Base-by-base conservation (phyloP, 2,329 filamentous ascomycete species). In the Aspergillus candidus region DNA sequence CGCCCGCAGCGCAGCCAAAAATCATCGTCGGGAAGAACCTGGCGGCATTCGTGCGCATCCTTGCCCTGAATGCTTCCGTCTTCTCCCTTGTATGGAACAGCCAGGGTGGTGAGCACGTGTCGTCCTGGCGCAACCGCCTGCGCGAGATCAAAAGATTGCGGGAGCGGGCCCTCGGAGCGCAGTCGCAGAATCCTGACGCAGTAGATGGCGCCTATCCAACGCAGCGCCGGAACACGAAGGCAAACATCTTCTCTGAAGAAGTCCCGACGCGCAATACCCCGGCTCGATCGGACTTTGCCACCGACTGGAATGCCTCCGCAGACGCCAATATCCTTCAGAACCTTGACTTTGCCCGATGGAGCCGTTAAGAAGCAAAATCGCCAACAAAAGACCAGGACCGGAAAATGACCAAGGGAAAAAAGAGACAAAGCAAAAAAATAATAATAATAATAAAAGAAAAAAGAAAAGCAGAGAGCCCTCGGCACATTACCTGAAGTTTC, bases 51-150 rank as follows among this genome's bases (percentile, higher is more conserved):
- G 86, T 96, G 41, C 83, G 93, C 32, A 82, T 95, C 37, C 74
- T 97, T 13, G 88, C 91, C 1, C 78, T 98, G 50, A 97, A 96
- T 60, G 90, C 93, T 0, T 94, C 88, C 11, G 88, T 97, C 7
- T 96, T 97, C 65, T 88, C 86, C 2, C 78, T 85, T 35, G 90
- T 96, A n/a, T 96, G 91, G 88, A 79, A 80, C 37, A 57, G 85
- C 29, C 63, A 67, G 51, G 84, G 83, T 5, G 85, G 85, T 44
- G 89, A 94, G 63, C 83, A 94, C 59, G 77, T 93, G 27, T 93
- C 88, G 10, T 87, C 88, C 7, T 97, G 93, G 93, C 82, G 88
- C 46, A 87, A 84, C 56, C 82, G 93, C 38, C 77, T 97, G 11
- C 80, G 86, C 38, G 86, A 91, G 62, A 94, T 98, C 61, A 84